Base-by-base conservation (phyloP, 257 asterid genomes). In the Solanum chaucha region DNA sequence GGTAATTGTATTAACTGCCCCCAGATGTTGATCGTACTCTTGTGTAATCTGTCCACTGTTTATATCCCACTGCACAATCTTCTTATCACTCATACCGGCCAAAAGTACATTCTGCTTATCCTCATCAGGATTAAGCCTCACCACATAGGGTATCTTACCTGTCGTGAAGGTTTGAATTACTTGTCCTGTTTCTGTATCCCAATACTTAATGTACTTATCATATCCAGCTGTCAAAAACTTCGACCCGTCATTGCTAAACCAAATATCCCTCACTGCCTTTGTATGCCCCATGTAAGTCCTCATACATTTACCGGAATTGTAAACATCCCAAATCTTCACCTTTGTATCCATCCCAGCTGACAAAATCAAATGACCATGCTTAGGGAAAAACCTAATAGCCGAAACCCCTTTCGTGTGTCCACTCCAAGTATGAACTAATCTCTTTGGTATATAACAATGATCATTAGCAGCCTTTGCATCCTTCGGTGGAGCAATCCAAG, bases 101-200 rank as follows among this genome's bases (percentile, higher is more conserved):
- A 97, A 88, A 88, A 97, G 90, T 73, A 97, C 96, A 89, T 95
- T 97, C 96, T 97, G 99, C 92, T 96, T 97, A 93, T 97, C 99
- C 74, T 96, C 99, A 86, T 97, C 99, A 15, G 99, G 99, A 85
- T 97, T 96, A 64, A 96, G 98, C 94, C 97, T 96, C 88, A 93
- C 99, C 20, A 96, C 99, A 85, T 97, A 97, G 0, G 99, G 99
- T 87, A 94, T 87, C 92, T 96, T 96, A 89, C 99, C 99, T 1
- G 99, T 94, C 5, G 98, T 94, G 85, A 96, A 97, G 0, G 99
- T 94, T 0, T 98, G 96, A 88, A 97, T 96, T 87, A 95, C 99
- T 86, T 97, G 98, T 88, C 99, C 99, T 0, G 99, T 97, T 90
- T 97, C 99, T 0, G 99, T 96, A 90, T 97, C 99, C 99, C 99